These are phyloP conservation scores for Silene coronaria DNA, from an alignment of 179 eudicot species.

Conservation along the genomic window DNA sequence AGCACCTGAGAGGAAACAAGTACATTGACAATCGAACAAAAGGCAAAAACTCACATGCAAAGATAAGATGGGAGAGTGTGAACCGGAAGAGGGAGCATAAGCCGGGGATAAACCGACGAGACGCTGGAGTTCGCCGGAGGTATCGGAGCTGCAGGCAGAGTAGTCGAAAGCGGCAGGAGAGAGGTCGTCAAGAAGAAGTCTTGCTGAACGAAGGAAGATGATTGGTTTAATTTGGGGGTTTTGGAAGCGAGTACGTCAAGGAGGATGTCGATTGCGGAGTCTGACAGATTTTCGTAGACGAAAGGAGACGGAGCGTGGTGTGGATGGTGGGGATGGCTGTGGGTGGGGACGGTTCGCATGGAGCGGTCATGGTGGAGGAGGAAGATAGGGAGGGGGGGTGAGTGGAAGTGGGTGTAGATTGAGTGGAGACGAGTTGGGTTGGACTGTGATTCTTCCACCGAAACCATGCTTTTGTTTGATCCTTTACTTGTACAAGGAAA, in stretches of 20 bases:
- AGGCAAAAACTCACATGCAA: not conserved
- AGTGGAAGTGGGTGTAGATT: slow-evolving; percentile 35
- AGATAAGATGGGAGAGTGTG: not conserved
- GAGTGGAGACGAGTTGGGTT: slow-evolving; percentile 23
- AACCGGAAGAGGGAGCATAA: slow-evolving; percentile 12
- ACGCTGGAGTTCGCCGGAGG: slow-evolving; percentile 81
- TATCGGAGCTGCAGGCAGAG: slow-evolving; percentile 69
- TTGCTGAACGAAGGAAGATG: slow-evolving; percentile 27
- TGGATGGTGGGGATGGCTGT: too few relatives aligned
- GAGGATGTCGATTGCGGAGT: slow-evolving; percentile 61
- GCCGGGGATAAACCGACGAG: slow-evolving; percentile 33
- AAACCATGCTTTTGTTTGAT: slow-evolving; percentile 27
- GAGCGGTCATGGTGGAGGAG: slow-evolving; percentile 58
- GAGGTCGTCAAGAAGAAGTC: slow-evolving; percentile 41
- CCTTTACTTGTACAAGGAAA: too few relatives aligned
- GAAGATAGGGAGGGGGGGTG: slow-evolving; percentile 42
- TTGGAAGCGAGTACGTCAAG: slow-evolving; percentile 61
- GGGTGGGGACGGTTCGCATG: slow-evolving; percentile 57
- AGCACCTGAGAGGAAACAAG: too few relatives aligned
- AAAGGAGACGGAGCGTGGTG: not conserved
- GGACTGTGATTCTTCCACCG: slow-evolving; percentile 33
- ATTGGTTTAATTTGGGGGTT: slow-evolving; percentile 10
- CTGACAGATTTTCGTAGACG: slow-evolving; percentile 53
- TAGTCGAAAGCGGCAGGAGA: slow-evolving; percentile 53
- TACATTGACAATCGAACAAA: too few relatives aligned